phyloP scores from a whole-genome alignment of 2,329 filamentous ascomycete genomes.

The Nigrospora sphaerica region DNA sequence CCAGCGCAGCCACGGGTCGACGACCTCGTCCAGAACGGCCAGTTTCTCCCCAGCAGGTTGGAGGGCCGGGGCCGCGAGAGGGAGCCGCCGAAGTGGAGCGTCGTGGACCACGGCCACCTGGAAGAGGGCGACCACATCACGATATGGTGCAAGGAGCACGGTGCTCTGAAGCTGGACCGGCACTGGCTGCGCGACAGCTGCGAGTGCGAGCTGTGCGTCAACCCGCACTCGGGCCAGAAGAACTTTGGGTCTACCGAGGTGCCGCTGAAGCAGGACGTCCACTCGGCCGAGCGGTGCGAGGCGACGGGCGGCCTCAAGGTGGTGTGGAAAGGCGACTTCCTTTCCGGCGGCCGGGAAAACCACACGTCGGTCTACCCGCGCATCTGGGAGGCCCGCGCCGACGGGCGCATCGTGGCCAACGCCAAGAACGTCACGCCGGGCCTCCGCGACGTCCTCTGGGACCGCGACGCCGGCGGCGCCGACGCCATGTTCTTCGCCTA shows the following conservation, averaged over 20 bases:
- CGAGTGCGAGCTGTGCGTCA: slow-evolving; percentile 47
- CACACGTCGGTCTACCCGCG: slow-evolving; percentile 26
- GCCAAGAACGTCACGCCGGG: background rate
- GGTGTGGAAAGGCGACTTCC: slow-evolving; percentile 48
- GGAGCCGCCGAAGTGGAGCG: too few relatives aligned
- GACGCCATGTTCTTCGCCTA: slow-evolving; percentile 59
- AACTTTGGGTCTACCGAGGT: slow-evolving; percentile 60
- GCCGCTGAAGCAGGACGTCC: slow-evolving; percentile 32
- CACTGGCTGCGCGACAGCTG: slow-evolving; percentile 50
- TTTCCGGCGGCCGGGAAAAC: slow-evolving; percentile 12
- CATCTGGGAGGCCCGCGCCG: background rate
- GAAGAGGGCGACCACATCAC: too few relatives aligned
- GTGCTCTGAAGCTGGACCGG: background rate
- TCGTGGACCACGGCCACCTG: too few relatives aligned
- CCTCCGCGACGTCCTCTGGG: slow-evolving; percentile 29
- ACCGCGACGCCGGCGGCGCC: slow-evolving; percentile 23
- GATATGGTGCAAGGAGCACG: too few relatives aligned
- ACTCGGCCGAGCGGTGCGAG: slow-evolving; percentile 18
- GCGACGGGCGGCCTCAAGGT: slow-evolving; percentile 43
- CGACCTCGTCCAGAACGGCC: too few relatives aligned
- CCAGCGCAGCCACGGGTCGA: too few relatives aligned
- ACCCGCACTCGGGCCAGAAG: slow-evolving; percentile 55
- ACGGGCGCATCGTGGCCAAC: background rate
- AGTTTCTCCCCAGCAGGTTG: too few relatives aligned
- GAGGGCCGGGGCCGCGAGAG: too few relatives aligned